Conservation (phyloP, 495 filamentous ascomycete genomes). For the Stereocaulon alpinum region DNA sequence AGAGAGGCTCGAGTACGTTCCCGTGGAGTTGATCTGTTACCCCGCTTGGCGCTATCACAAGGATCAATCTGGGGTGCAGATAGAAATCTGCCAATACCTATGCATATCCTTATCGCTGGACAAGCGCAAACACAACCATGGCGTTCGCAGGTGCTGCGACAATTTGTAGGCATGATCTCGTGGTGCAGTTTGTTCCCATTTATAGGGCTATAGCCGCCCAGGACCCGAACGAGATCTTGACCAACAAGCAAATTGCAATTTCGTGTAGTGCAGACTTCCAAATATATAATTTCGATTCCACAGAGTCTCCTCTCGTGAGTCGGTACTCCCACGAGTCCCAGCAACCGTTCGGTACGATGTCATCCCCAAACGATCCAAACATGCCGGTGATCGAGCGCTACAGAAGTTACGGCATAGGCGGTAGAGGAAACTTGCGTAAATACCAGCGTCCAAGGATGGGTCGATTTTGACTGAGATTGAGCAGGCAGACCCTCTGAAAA, state of each 20-base stretch:
- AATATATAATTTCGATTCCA: too few species aligned
- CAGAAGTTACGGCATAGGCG: constrained; percentile 32
- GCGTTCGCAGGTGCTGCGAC: neutral
- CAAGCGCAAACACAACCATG: neutral
- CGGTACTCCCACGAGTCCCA: too few species aligned
- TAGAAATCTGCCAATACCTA: constrained; percentile 6
- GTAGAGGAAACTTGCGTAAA: constrained; percentile 34
- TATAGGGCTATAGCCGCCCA: too few species aligned
- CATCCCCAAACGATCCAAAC: neutral
- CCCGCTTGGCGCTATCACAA: constrained; percentile 2
- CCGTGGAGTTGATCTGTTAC: neutral
- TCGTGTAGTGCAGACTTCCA: too few species aligned
- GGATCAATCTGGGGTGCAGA: neutral
- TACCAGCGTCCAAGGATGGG: constrained; percentile 4
- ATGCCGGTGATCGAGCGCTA: constrained; percentile 24
- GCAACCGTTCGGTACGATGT: neutral
- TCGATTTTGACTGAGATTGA: neutral
- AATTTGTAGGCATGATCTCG: neutral
- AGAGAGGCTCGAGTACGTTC: neutral
- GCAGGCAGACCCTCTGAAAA: constrained; percentile 11
- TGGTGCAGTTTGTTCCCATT: neutral
- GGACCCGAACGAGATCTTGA: too few species aligned
- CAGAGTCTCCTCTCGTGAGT: too few species aligned
- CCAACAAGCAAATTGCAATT: too few species aligned
- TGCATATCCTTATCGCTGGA: neutral